phyloP scores from a whole-genome alignment of 2,329 filamentous ascomycete species.

The Penicillium sp. region DNA sequence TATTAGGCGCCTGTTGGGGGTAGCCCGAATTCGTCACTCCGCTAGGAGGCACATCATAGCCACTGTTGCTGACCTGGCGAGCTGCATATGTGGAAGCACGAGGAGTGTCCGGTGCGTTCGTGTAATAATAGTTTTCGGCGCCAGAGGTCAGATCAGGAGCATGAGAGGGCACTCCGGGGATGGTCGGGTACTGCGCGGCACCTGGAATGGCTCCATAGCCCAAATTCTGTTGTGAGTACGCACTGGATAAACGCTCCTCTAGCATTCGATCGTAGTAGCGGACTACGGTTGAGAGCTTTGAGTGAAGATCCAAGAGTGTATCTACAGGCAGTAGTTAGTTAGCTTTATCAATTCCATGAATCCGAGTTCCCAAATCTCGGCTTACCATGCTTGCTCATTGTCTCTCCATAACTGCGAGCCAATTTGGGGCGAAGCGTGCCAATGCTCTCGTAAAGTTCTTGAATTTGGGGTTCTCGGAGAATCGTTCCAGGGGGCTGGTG shows the following conservation, averaged over 20 bases:
- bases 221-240: slow-evolving; percentile 80
- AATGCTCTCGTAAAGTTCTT: slow-evolving; percentile 97
- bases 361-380: slow-evolving; percentile 16
- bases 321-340: slow-evolving; percentile 58
- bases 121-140: slow-evolving; percentile 32
- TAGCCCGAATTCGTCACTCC: slow-evolving; percentile 20
- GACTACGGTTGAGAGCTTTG: slow-evolving; percentile 93
- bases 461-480: slow-evolving; percentile 93
- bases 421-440: slow-evolving; percentile 90
- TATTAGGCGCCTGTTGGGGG: slow-evolving; percentile 17
- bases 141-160: slow-evolving; percentile 21
- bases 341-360: slow-evolving; percentile 16
- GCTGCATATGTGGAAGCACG: slow-evolving; percentile 22
- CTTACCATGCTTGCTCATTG: slow-evolving; percentile 98
- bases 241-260: slow-evolving; percentile 89
- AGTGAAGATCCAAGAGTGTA: slow-evolving; percentile 88
- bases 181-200: slow-evolving; percentile 26
- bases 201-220: slow-evolving; percentile 55
- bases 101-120: slow-evolving; percentile 20
- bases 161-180: slow-evolving; percentile 19
- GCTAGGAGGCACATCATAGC: slow-evolving; percentile 17
- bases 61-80: slow-evolving; percentile 12
- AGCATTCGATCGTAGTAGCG: slow-evolving; percentile 98
- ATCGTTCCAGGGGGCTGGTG: slow-evolving; percentile 96
- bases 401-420: slow-evolving; percentile 93